Conservation (phyloP, 352 stramenopile genomes). For the Blastocystis sp. region DNA sequence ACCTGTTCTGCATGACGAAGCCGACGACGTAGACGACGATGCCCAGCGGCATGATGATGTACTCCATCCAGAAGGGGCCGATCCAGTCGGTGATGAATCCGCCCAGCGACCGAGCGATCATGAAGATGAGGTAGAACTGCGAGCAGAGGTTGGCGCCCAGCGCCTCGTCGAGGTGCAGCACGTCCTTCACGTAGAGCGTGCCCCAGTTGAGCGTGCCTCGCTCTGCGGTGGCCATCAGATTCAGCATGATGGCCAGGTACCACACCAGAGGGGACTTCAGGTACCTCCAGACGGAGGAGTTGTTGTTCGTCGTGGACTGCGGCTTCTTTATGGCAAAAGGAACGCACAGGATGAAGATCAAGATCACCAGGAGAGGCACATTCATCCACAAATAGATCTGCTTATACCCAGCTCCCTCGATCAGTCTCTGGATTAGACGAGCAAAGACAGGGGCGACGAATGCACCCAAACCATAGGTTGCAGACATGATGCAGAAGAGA, state of each 20-base stretch:
- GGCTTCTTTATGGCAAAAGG: slow-evolving; percentile 38
- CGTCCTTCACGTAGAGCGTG: slow-evolving; percentile 51
- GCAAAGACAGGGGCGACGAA: slow-evolving; percentile 25
- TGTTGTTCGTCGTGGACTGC: not conserved
- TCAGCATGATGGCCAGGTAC: slow-evolving; percentile 9
- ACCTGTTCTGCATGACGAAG: not conserved
- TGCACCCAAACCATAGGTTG: slow-evolving; percentile 43
- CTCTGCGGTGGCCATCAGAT: slow-evolving; percentile 25
- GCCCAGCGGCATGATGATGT: slow-evolving; percentile 36
- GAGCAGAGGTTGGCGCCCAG: slow-evolving; percentile 21
- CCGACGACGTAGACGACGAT: slow-evolving; percentile 35
- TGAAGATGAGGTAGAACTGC: slow-evolving; percentile 56
- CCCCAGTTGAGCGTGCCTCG: slow-evolving; percentile 43
- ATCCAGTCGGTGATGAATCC: slow-evolving; percentile 47
- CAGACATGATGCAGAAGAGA: slow-evolving; percentile 56
- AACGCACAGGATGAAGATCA: slow-evolving; percentile 7
- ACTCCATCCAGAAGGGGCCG: slow-evolving; percentile 42
- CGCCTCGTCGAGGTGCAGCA: slow-evolving; percentile 7
- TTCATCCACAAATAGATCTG: not conserved
- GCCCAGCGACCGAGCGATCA: slow-evolving; percentile 22
- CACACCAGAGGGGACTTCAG: slow-evolving; percentile 30
- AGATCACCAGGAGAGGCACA: not conserved
- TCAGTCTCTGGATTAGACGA: not conserved
- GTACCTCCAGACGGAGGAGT: not conserved
- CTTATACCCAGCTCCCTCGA: not conserved